Conservation (phyloP, 495 filamentous ascomycete species). For the Penicillium samsonianum region DNA sequence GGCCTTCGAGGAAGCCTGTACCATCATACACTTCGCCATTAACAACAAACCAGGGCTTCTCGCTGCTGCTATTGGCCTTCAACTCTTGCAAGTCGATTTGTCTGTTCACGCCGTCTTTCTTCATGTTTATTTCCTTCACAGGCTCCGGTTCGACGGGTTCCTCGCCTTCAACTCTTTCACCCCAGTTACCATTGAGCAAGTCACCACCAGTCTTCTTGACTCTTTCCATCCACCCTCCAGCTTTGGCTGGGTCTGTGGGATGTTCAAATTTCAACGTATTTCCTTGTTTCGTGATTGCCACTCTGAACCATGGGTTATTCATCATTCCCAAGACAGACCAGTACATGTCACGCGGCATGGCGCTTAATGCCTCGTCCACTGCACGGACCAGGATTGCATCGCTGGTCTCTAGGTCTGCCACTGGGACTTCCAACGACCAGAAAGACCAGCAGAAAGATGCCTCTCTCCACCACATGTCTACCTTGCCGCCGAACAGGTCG, state of each 20-base stretch:
- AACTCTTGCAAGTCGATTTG: conserved; percentile 73
- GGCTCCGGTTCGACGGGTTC: conserved; percentile 44
- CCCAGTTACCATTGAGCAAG: conserved; percentile 82
- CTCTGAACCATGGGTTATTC: conserved; percentile 95
- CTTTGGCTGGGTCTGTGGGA: conserved; percentile 78
- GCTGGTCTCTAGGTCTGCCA: conserved; percentile 61
- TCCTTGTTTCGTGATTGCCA: conserved; percentile 73
- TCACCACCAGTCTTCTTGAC: conserved; percentile 89
- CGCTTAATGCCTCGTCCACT: conserved; percentile 89
- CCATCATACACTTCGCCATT: conserved; percentile 94
- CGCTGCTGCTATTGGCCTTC: conserved; percentile 62
- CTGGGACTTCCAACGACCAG: conserved; percentile 75
- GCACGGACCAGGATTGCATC: conserved; percentile 80
- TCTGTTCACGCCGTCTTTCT: conserved; percentile 63
- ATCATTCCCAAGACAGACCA: conserved; percentile 98
- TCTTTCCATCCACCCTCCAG: conserved; percentile 94
- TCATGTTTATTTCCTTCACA: conserved; percentile 78
- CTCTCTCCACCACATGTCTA: conserved; percentile 85
- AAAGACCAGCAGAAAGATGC: conserved; percentile 92
- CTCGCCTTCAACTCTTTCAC: conserved; percentile 67
- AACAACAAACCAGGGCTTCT: conserved; percentile 87
- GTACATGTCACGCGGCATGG: conserved; percentile 93
- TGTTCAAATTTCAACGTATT: conserved; percentile 79
- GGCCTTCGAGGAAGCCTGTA: conserved; percentile 76
- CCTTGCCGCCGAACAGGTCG: conserved; percentile 69